These are phyloP conservation scores for Inga oerstediana DNA, from an alignment of 306 rosid species.

Conservation along the genomic window DNA sequence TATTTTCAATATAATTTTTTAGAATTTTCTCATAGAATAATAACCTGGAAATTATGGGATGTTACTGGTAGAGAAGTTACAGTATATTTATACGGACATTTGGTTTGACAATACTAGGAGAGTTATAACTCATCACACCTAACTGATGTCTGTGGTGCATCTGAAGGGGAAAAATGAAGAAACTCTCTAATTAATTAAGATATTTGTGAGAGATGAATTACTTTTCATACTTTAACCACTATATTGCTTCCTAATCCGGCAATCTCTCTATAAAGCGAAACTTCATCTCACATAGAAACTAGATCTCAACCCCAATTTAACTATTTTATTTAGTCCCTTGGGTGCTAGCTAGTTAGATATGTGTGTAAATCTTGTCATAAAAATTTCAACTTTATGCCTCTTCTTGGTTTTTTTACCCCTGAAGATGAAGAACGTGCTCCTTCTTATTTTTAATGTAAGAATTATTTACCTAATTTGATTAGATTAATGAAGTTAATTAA, in stretches of 20 bases:
- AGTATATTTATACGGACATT: conserved; percentile 3
- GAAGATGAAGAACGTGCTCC: too few relatives aligned
- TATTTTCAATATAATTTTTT: too few relatives aligned
- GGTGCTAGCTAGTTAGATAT: background rate
- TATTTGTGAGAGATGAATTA: conserved; percentile 28
- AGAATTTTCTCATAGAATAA: background rate
- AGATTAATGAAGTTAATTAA: too few relatives aligned
- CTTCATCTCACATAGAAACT: background rate
- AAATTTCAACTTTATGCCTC: background rate
- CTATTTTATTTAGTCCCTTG: background rate
- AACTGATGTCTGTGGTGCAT: conserved; percentile 26
- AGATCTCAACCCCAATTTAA: background rate
- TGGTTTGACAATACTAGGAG: background rate
- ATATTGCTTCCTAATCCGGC: conserved; percentile 36
- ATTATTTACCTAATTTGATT: too few relatives aligned
- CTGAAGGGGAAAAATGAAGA: background rate
- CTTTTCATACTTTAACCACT: conserved; percentile 22
- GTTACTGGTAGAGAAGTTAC: background rate
- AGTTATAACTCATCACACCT: conserved; percentile 28
- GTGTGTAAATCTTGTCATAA: background rate
- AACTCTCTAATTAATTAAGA: background rate
- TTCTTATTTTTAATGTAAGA: too few relatives aligned
- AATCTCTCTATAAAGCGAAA: conserved; percentile 7
- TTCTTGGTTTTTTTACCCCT: too few relatives aligned
- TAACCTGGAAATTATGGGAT: background rate